Conservation (phyloP, 2,329 filamentous ascomycete genomes). For the Emergomyces orientalis region DNA sequence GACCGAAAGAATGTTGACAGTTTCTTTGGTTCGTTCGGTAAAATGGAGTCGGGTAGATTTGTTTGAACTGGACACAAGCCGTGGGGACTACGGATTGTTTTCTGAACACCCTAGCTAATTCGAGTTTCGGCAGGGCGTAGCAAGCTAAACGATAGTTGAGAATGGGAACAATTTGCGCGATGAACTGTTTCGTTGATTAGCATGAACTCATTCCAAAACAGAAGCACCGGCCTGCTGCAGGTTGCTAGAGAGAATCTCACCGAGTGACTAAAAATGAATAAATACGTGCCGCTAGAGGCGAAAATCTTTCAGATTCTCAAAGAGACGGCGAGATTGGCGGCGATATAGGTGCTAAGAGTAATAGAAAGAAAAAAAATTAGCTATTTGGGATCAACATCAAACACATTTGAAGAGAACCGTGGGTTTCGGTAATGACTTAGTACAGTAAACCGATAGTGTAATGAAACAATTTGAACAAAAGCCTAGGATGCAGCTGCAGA, state of each 20-base stretch:
- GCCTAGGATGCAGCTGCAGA: not conserved
- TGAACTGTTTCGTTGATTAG: constrained; percentile 34
- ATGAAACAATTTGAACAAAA: not conserved
- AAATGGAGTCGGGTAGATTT: not conserved
- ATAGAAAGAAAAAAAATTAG: not conserved
- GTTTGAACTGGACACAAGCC: not conserved
- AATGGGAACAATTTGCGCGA: constrained; percentile 22
- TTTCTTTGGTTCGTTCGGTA: not conserved
- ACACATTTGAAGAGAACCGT: not conserved
- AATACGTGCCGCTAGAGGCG: not conserved
- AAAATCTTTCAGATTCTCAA: constrained; percentile 3
- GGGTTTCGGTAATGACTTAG: not conserved
- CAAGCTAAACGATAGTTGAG: constrained; percentile 25
- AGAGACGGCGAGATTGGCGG: not conserved
- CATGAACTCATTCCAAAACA: constrained; percentile 23
- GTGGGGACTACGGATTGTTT: not conserved
- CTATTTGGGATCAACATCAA: not conserved
- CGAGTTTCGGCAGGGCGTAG: constrained; percentile 24
- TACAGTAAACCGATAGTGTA: not conserved
- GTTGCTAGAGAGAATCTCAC: constrained; percentile 17
- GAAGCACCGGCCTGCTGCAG: constrained; percentile 22
- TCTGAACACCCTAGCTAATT: constrained; percentile 7
- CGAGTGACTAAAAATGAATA: constrained; percentile 19
- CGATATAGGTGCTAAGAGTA: not conserved
- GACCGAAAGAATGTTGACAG: constrained; percentile 1